Base-by-base conservation (phyloP, 2,329 filamentous ascomycete genomes). In the Penicillium italicum region DNA sequence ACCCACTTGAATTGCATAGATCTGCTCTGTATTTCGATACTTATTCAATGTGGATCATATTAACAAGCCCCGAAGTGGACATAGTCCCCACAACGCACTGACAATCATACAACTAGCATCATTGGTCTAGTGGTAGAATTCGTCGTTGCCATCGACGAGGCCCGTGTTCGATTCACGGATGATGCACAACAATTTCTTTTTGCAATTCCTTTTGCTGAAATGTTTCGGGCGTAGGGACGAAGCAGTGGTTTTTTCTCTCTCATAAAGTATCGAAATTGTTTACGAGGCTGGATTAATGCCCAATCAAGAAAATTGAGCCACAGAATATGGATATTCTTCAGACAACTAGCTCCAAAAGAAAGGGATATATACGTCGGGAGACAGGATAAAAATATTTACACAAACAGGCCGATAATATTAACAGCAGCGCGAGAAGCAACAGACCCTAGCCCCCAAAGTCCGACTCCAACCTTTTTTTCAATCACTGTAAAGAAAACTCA, bases 141-240 rank as follows among this genome's bases (percentile, higher is more conserved):
- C 66, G 62, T 69, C 67, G 68, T 71, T 68, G 67, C 66, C 68
- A 74, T 75, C 73, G 73, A 76, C 67, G 73, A 75, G 73, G 72
- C 72, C 72, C 73, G 73, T 73, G 73, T 75, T 75, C 73, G 73
- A 75, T 75, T 75, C 73, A 73, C 73, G 73, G 73, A 74, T 73
- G 72, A 74, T 75, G 73, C 73, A 75, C 31, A 51, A 1, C 4
- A 51, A 48, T 67, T 61, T 60, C 18, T 58, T 59, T 62, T 63
- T 56, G 41, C 16, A 3, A 20, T 9, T 22, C 47, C 48, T 37
- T 59, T 45, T 49, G 18, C 22, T 11, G 8, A 24, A 33, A 20
- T 31, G 16, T 41, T 33, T 31, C 34, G 16, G 5, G 22, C 9
- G 1, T 12, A 28, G 7, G 4, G 20, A 40, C 8, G 20, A 41